These are phyloP conservation scores for Mycosarcoma maydis DNA, from an alignment of 1,284 basidiomycete species.

Conservation along the genomic window DNA sequence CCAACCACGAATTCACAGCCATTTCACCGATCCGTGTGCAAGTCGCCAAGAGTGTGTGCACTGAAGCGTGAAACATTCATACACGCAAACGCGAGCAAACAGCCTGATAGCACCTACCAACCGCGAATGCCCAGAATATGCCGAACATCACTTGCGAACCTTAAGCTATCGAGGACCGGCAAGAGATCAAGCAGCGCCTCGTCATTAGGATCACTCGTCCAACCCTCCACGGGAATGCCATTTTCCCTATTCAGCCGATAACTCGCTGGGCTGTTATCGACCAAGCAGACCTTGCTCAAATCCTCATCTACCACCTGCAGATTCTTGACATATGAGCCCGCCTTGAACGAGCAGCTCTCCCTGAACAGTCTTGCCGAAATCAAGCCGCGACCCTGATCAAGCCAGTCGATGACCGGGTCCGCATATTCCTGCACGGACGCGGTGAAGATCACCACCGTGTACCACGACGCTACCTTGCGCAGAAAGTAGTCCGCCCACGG, in stretches of 20 bases:
- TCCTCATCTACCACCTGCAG: conserved; percentile 86
- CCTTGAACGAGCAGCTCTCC: conserved; percentile 92
- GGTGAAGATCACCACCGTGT: conserved; percentile 97
- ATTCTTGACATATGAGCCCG: conserved; percentile 95
- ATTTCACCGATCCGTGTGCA: too few species aligned
- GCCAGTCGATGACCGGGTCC: conserved; percentile 99
- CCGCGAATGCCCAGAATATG: conserved; percentile 82
- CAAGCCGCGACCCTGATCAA: conserved; percentile 88
- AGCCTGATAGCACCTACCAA: conserved; percentile 41
- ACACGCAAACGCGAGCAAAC: too few species aligned
- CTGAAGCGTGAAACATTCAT: too few species aligned
- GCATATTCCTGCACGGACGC: conserved; percentile 99
- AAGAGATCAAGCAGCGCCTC: conserved; percentile 94
- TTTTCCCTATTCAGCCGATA: conserved; percentile 95
- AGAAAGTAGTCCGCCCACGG: conserved; percentile 79
- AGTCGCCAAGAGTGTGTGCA: too few species aligned
- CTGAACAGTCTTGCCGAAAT: conserved; percentile 88
- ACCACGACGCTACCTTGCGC: conserved; percentile 86
- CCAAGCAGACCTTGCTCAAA: conserved; percentile 86
- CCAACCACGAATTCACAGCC: too few species aligned
- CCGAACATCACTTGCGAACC: conserved; percentile 94
- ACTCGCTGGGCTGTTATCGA: conserved; percentile 95
- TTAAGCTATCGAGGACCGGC: conserved; percentile 91
- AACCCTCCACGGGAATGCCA: conserved; percentile 97
- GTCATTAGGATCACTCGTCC: conserved; percentile 96